Percentiles rank a stretch among this genome's conserved stretches.
Conservation (phyloP, 768 basidiomycete genomes). For the Amanita pallidorosea region DNA sequence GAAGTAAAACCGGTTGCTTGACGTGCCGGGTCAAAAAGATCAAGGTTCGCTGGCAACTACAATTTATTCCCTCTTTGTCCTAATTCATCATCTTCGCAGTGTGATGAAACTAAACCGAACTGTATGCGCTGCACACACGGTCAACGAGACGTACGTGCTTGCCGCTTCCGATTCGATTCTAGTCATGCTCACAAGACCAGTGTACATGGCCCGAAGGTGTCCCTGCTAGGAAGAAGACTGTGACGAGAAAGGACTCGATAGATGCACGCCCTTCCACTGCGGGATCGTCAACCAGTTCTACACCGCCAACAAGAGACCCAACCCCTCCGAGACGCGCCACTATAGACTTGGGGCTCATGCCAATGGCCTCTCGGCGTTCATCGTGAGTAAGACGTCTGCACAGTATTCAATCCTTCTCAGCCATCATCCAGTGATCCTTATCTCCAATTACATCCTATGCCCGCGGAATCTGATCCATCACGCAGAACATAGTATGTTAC, state of each 20-base stretch:
- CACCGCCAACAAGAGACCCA: slow-evolving; percentile 58
- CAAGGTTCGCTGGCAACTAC: slow-evolving; percentile 46
- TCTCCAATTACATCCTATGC: slow-evolving; percentile 31
- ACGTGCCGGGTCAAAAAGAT: slow-evolving; percentile 94
- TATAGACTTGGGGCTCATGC: slow-evolving; percentile 28
- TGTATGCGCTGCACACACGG: slow-evolving; percentile 84
- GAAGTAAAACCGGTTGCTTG: slow-evolving; percentile 90
- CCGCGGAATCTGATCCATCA: slow-evolving; percentile 29
- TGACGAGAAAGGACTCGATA: slow-evolving; percentile 43
- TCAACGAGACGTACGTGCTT: slow-evolving; percentile 59
- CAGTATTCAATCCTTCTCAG: slow-evolving; percentile 8
- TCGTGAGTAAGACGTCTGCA: slow-evolving; percentile 20
- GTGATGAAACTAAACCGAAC: slow-evolving; percentile 83
- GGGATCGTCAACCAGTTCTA: slow-evolving; percentile 64
- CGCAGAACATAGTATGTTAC: slow-evolving; percentile 34
- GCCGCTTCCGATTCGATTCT: background rate
- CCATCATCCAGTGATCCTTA: slow-evolving; percentile 31
- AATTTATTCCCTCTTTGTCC: slow-evolving; percentile 2
- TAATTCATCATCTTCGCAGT: slow-evolving; percentile 30
- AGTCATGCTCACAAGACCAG: slow-evolving; percentile 21
- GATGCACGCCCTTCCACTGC: slow-evolving; percentile 66
- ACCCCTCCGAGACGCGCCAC: slow-evolving; percentile 49
- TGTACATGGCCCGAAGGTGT: slow-evolving; percentile 80
- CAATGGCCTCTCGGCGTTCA: slow-evolving; percentile 29
- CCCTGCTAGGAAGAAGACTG: slow-evolving; percentile 59